phyloP scores from a whole-genome alignment of 257 asterid species.

The Solanum peruvianum region DNA sequence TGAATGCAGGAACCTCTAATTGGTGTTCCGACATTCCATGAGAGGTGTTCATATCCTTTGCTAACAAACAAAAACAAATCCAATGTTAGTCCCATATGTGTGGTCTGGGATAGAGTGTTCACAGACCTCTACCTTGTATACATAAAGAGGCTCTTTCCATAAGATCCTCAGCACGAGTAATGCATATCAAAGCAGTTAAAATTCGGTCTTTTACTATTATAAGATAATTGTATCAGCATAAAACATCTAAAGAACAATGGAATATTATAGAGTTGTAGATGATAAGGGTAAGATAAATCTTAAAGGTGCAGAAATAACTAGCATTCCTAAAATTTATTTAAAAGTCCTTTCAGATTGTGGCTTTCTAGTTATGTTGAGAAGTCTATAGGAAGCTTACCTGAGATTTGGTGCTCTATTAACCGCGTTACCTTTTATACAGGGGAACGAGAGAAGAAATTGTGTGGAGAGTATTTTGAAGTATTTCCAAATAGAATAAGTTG shows the following conservation, averaged over 20 bases:
- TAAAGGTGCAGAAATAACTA: not conserved
- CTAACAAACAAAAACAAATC: too few relatives aligned
- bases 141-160: too few relatives aligned
- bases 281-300: not conserved
- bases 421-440: not conserved
- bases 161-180: too few relatives aligned
- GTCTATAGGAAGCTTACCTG: not conserved
- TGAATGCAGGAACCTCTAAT: constrained; percentile 83
- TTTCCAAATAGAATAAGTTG: not conserved
- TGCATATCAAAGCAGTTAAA: too few relatives aligned
- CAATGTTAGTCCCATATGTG: too few relatives aligned
- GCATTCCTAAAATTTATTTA: not conserved
- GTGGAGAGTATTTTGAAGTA: not conserved
- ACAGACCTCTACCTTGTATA: too few relatives aligned
- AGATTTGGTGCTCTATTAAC: not conserved
- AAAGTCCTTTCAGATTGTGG: not conserved
- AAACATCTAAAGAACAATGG: not conserved
- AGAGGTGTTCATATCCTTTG: too few relatives aligned
- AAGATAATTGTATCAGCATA: constrained; percentile 21
- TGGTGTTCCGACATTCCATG: constrained; percentile 82
- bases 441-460: not conserved
- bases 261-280: not conserved
- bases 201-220: constrained; percentile 75
- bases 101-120: too few relatives aligned
- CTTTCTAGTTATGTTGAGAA: not conserved